Evolutionary conservation across 495 filamentous ascomycete species (phyloP), one percentile per base, ranked within the genome.

Genomic region (Aspergillus hancockii): DNA sequence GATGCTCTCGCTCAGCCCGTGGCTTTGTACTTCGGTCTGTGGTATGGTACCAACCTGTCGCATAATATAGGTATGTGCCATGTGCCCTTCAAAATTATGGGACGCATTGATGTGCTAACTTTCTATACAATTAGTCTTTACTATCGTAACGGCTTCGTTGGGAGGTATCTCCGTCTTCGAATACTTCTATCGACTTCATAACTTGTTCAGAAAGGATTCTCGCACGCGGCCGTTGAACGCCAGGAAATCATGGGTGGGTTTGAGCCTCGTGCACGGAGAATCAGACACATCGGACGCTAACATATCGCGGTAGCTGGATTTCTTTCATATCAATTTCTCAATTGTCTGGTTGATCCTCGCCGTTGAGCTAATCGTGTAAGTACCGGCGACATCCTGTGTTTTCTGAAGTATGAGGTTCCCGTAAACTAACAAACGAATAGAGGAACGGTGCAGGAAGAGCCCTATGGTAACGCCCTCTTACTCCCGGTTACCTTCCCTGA

Each of bases 321-420:
- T 83, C 68, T 86, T 86, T 58, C 83, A 86, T 49, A 83, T 85
- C 72, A 85, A 84, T 58, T 83, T 85, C 59, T 82, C 79, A 3
- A 74, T 83, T 34, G 81, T 81, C 1, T 80, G 77, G 77, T 59
- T 77, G 50, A 76, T 78, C 21, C 53, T 80, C 21, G 77, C 77
- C 3, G 69, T 79, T 32, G 83, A 85, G 59, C 75, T 86, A 45
- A 83, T 85, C 60, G 77, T 79, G 75, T 78, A 71, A 65, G 75
- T 73, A 14, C 19, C 19, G 8, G 45, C 34, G 43, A 1, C 49
- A 52, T 40, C 9, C 19, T n/a, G 13, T 16, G 25, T 9, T 46
- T 19, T 38, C 22, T n/a, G 38, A 41, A 41, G 5, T 14, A 1
- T n/a, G 38, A 16, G 5, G 41, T n/a, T 31, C 34, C n/a, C 18